Percentiles rank a stretch among this genome's conserved stretches.
Conservation (phyloP, 345 rosid genomes). For the Brassica rapa region DNA sequence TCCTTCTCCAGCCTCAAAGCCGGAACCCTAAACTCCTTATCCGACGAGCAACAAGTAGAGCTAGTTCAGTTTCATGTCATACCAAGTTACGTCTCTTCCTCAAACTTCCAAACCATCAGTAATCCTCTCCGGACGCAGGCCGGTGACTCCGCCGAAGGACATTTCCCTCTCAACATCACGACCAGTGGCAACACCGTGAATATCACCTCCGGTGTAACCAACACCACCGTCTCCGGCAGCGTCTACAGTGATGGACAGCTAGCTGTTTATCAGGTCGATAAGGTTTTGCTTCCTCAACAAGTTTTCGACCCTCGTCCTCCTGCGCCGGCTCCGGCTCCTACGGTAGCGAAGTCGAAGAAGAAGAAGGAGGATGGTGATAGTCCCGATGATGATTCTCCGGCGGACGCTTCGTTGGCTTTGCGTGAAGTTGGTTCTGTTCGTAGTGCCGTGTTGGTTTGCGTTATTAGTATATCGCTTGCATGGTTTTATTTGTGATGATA, state of each 20-base stretch:
- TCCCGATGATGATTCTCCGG: conserved; percentile 40
- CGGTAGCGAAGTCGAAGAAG: conserved; percentile 43
- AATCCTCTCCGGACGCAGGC: conserved; percentile 55
- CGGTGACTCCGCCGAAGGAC: conserved; percentile 44
- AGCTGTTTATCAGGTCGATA: conserved; percentile 49
- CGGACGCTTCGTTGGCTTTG: conserved; percentile 39
- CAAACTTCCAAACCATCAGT: conserved; percentile 49
- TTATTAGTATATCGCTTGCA: conserved; percentile 4
- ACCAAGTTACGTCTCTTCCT: conserved; percentile 42
- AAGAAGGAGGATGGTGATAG: conserved; percentile 35
- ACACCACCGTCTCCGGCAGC: conserved; percentile 49
- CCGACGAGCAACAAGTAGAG: conserved; percentile 46
- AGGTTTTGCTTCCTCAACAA: conserved; percentile 48
- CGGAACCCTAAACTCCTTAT: conserved; percentile 47
- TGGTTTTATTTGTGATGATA: conserved; percentile 38
- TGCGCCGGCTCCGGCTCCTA: conserved; percentile 50
- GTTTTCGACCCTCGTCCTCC: conserved; percentile 46
- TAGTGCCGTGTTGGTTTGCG: conserved; percentile 24
- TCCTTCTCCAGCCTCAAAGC: conserved; percentile 47
- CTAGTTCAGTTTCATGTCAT: conserved; percentile 50
- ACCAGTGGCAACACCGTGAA: conserved; percentile 48
- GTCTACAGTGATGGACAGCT: conserved; percentile 53
- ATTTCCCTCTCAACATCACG: conserved; percentile 49
- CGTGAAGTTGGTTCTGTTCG: conserved; percentile 17
- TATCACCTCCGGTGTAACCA: conserved; percentile 49